Evolutionary conservation across 148 eudicot genomes (phyloP).

Genomic region (Gaultheria prostrata): DNA sequence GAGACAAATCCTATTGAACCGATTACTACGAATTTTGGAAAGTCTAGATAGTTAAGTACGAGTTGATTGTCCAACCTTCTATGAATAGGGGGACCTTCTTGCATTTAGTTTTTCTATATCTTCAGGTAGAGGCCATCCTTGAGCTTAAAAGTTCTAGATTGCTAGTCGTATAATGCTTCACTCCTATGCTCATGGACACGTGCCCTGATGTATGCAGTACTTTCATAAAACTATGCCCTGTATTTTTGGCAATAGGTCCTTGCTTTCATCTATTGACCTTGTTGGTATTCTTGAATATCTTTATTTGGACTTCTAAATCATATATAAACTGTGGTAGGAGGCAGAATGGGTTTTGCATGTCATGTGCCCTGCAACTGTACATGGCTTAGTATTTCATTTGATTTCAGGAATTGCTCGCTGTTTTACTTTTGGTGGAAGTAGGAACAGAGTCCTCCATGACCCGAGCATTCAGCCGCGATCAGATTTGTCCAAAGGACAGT

Average conservation of each 20-base stretch:
- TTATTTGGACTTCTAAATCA: neutral
- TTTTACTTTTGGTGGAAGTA: constrained; percentile 97
- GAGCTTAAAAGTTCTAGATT: too few relatives aligned
- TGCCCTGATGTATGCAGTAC: too few relatives aligned
- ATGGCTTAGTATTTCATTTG: neutral
- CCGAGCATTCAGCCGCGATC: constrained; percentile 66
- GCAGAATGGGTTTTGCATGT: neutral
- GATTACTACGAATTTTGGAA: neutral
- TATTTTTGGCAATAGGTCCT: neutral
- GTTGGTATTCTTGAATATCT: neutral
- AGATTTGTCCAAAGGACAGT: constrained; percentile 72
- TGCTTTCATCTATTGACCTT: neutral
- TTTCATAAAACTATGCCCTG: neutral
- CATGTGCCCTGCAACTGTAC: neutral
- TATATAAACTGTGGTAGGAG: neutral
- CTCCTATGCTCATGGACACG: neutral
- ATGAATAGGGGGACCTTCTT: constrained; percentile 2
- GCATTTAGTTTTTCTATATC: neutral
- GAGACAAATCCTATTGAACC: neutral
- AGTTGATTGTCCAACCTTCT: neutral
- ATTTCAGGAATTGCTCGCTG: constrained; percentile 93
- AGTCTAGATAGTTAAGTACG: neutral
- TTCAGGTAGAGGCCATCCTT: neutral
- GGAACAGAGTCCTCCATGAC: constrained; percentile 71
- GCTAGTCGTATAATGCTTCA: too few relatives aligned